These are phyloP conservation scores for Isochrysis galbana DNA, from an alignment of 78 protist genomes.

Conservation along the genomic window DNA sequence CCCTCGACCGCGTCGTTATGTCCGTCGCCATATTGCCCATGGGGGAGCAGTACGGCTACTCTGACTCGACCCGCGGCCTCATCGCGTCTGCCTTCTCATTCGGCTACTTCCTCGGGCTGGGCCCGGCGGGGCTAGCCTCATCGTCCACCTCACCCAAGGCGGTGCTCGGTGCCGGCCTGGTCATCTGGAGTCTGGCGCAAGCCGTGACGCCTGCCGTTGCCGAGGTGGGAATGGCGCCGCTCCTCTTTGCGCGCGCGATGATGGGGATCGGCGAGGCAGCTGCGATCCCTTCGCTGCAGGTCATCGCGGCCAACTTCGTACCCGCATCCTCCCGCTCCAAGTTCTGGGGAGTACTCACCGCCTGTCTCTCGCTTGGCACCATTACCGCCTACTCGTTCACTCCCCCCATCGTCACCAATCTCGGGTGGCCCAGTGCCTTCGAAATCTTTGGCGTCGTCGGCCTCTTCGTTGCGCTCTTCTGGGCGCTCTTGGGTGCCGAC, in stretches of 20 bases:
- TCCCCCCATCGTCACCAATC: background rate
- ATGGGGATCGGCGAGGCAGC: conserved; percentile 35
- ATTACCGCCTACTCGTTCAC: background rate
- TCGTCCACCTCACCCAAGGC: background rate
- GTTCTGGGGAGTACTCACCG: conserved; percentile 11
- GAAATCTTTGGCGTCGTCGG: background rate
- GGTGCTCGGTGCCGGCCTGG: background rate
- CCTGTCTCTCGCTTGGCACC: background rate
- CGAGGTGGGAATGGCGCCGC: background rate
- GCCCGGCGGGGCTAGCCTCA: background rate
- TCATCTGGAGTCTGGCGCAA: background rate
- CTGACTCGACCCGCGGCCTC: background rate
- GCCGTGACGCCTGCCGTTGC: background rate
- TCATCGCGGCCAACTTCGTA: background rate
- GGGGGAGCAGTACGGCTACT: background rate
- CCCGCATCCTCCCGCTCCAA: background rate
- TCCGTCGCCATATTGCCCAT: conserved; percentile 8
- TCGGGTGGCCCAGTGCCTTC: background rate
- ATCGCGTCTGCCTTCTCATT: background rate
- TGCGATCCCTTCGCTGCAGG: background rate
- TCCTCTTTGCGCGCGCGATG: background rate
- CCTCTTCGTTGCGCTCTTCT: background rate
- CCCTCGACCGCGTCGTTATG: conserved; percentile 21
- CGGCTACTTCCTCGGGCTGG: conserved; percentile 11
- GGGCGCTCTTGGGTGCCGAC: background rate